Conservation (phyloP, 495 filamentous ascomycete species). For the Aspergillus haitiensis region DNA sequence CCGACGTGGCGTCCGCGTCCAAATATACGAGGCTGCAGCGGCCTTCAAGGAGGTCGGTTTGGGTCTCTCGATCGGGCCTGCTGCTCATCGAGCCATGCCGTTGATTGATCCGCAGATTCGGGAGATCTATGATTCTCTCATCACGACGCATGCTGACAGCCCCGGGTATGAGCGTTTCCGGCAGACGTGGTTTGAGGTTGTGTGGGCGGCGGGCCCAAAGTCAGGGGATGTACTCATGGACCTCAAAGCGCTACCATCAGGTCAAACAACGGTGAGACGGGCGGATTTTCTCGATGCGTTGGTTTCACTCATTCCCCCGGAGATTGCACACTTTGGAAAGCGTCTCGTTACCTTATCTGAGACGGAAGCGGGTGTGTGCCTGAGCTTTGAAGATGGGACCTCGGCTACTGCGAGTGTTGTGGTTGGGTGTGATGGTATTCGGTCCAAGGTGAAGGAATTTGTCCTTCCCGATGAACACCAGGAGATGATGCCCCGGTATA, state of each 20-base stretch:
- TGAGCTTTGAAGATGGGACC: constrained; percentile 39
- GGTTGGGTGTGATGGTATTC: constrained; percentile 61
- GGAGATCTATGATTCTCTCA: constrained; percentile 34
- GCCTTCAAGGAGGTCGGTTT: constrained; percentile 58
- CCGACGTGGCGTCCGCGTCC: constrained; percentile 47
- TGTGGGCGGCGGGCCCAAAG: constrained; percentile 23
- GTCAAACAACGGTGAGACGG: constrained; percentile 46
- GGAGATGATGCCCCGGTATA: constrained; percentile 37
- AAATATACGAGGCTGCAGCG: constrained; percentile 56
- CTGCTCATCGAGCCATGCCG: constrained; percentile 55
- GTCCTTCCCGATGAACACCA: constrained; percentile 43
- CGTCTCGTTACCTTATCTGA: constrained; percentile 28
- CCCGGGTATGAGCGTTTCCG: constrained; percentile 12
- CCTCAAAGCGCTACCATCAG: constrained; percentile 34
- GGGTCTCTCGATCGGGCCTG: constrained; percentile 59
- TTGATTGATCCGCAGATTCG: constrained; percentile 46
- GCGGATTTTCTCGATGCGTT: constrained; percentile 62
- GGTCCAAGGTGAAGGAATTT: constrained; percentile 46
- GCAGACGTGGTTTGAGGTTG: constrained; percentile 16
- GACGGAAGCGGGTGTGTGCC: constrained; percentile 16
- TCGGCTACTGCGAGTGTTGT: constrained; percentile 41
- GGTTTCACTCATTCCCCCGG: constrained; percentile 53
- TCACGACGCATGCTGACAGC: constrained; percentile 37
- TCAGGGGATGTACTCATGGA: constrained; percentile 33
- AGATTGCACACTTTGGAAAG: constrained; percentile 38